Conservation (phyloP, 345 rosid genomes). For the Aquilaria yunnanensis region DNA sequence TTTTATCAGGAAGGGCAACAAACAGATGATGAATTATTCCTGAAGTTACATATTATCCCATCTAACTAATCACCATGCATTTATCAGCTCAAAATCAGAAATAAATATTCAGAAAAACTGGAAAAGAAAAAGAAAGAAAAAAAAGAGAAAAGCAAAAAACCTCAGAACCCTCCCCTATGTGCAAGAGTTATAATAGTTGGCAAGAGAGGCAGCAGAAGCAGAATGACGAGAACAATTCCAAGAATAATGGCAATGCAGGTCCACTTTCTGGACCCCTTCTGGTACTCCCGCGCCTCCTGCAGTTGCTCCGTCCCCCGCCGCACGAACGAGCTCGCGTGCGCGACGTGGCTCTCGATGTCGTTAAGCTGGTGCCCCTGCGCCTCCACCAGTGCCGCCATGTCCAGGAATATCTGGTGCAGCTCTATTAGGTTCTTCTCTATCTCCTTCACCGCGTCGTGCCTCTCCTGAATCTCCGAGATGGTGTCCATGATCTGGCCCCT, state of each 20-base stretch:
- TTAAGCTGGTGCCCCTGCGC: slow-evolving; percentile 86
- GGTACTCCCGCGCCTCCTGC: slow-evolving; percentile 59
- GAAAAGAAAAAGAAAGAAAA: too few relatives aligned
- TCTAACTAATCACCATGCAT: too few relatives aligned
- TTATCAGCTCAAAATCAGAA: too few relatives aligned
- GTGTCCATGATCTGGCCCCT: slow-evolving; percentile 80
- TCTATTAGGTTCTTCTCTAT: slow-evolving; percentile 80
- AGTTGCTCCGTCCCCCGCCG: slow-evolving; percentile 64
- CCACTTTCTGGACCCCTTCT: slow-evolving; percentile 79
- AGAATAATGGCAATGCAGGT: slow-evolving; percentile 52
- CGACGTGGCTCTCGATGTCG: slow-evolving; percentile 72
- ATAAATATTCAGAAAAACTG: too few relatives aligned
- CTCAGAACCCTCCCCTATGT: too few relatives aligned
- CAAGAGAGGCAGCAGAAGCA: slow-evolving; percentile 45
- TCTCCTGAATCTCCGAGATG: slow-evolving; percentile 81
- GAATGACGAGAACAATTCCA: slow-evolving; percentile 28
- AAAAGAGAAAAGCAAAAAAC: too few relatives aligned
- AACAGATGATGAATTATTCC: too few relatives aligned
- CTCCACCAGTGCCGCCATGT: slow-evolving; percentile 84
- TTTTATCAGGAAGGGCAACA: too few relatives aligned
- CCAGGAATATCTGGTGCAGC: slow-evolving; percentile 79
- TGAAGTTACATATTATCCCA: too few relatives aligned
- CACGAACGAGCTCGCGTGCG: slow-evolving; percentile 79
- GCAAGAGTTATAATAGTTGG: slow-evolving; percentile 17
- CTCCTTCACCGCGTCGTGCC: slow-evolving; percentile 77